phyloP scores from a whole-genome alignment of 2,329 filamentous ascomycete genomes.

The Beauveria varroae region DNA sequence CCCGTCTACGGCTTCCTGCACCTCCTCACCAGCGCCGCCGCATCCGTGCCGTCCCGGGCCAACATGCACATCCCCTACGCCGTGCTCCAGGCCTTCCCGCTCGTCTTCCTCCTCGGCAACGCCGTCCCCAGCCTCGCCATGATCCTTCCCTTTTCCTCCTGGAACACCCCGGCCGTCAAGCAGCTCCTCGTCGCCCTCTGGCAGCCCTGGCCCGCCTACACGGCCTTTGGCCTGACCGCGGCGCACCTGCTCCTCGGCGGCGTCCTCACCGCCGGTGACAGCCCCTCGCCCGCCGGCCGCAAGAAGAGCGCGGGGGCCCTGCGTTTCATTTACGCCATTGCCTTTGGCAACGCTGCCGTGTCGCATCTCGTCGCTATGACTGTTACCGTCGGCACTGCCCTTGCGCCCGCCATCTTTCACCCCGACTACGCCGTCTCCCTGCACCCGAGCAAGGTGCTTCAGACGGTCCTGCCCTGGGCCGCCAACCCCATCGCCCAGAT shows the following conservation, averaged over 20 bases:
- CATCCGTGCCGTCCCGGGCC: constrained; percentile 10
- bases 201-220: constrained; percentile 18
- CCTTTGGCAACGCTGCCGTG: constrained; percentile 14
- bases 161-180: constrained; percentile 14
- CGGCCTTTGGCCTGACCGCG: constrained; percentile 11
- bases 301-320: constrained; percentile 5
- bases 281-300: neutral
- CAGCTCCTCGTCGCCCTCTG: constrained; percentile 16
- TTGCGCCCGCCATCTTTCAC: constrained; percentile 13
- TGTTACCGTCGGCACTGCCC: constrained; percentile 6
- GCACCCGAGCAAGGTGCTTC: constrained; percentile 15
- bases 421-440: constrained; percentile 3
- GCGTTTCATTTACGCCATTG: constrained; percentile 14
- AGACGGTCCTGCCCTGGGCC: constrained; percentile 13
- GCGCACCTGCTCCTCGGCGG: constrained; percentile 1
- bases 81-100: constrained; percentile 13
- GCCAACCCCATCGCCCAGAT: constrained; percentile 9
- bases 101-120: constrained; percentile 13
- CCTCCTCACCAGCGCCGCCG: constrained; percentile 10
- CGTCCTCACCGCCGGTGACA: neutral
- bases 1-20: constrained; percentile 15
- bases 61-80: constrained; percentile 15
- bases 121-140: constrained; percentile 13
- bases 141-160: constrained; percentile 10
- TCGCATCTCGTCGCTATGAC: constrained; percentile 12